A percentile compares a stretch with the other conserved stretches of the same genome.
phyloP scores from a whole-genome alignment of 2,329 filamentous ascomycete species.

The Scleromitrula shiraiana region DNA sequence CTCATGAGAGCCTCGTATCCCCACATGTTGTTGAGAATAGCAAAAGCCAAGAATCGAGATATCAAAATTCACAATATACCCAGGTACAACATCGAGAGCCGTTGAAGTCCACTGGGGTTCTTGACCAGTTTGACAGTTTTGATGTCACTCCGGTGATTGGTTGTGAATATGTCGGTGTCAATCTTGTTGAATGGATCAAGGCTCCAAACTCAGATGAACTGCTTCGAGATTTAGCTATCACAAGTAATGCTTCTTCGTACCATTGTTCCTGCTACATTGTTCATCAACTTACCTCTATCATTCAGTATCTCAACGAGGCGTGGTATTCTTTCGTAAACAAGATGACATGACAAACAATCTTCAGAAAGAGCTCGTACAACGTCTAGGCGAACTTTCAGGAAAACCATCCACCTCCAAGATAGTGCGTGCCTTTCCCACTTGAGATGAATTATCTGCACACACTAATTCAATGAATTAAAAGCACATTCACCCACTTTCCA shows the following conservation, averaged over 20 bases:
- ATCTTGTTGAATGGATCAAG: conserved; percentile 39
- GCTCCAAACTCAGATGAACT: conserved; percentile 40
- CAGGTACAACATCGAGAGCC: conserved; percentile 20
- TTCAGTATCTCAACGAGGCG: conserved; percentile 58
- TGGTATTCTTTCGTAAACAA: conserved; percentile 63
- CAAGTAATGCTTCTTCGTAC: conserved; percentile 21
- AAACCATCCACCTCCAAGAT: conserved; percentile 47
- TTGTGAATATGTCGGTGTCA: conserved; percentile 35
- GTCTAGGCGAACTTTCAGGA: conserved; percentile 49
- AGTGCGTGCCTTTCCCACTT: not conserved
- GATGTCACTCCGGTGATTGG: conserved; percentile 40
- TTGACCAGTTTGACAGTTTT: conserved; percentile 25
- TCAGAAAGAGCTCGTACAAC: conserved; percentile 57
- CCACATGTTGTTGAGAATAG: too few species aligned
- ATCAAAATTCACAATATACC: not conserved
- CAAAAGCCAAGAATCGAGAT: not conserved
- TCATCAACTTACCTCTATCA: not conserved
- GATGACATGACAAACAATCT: conserved; percentile 51
- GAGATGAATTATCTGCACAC: too few species aligned
- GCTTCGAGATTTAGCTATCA: conserved; percentile 43
- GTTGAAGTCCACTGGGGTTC: conserved; percentile 23
- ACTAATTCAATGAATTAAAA: too few species aligned
- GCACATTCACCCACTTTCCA: conserved; percentile 53
- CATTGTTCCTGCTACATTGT: not conserved
- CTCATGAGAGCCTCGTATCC: too few species aligned